Evolutionary conservation across 345 rosid genomes (phyloP), one percentile per base, ranked within the genome.

Genomic region (Citrus medica): DNA sequence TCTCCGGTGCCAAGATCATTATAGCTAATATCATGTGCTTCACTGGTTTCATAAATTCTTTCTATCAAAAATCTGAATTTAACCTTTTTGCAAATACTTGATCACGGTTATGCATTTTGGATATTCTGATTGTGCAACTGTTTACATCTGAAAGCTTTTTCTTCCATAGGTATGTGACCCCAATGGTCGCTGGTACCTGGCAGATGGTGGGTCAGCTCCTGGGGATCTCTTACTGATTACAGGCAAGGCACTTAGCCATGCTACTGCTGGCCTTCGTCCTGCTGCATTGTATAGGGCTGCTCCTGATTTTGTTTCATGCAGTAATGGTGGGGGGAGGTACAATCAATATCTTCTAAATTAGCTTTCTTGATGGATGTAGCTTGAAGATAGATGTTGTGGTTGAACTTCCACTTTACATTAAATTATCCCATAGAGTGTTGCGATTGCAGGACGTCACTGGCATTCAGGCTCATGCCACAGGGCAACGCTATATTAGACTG

Each of bases 201-300:
- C 98, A 87, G 99, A 92, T 87, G 86, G 80, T 78, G 91, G 91
- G 61, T 88, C 86, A 71, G 84, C 90, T 76, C 84, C 94, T 33
- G 94, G 91, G 48, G 97, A 93, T 88, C 86, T 96, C 53, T 84
- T 96, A 83, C 87, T 96, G 79, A 85, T 96, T 75, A 95, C 97
- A 16, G 98, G 98, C 79, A 95, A 90, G 91, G 95, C 97, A 30
- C 97, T 95, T 76, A 91, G 95, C 83, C 97, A 93, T 86, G 88
- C 90, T 60, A 96, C 99, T 60, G 99, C 98, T 77, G 98, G 98
- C 78, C 97, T 93, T 81, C 98, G 94, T 75, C 97, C 96, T 66
- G 90, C 94, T 81, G 92, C 97, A 67, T 87, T 86, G 13, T 92
- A 93, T 81, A 91, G 89, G 85, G 86, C 89, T 79, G 82, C 88